Evolutionary conservation across 192 early-diverging fungal species (phyloP).

Genomic region (Linderina pennispora): DNA sequence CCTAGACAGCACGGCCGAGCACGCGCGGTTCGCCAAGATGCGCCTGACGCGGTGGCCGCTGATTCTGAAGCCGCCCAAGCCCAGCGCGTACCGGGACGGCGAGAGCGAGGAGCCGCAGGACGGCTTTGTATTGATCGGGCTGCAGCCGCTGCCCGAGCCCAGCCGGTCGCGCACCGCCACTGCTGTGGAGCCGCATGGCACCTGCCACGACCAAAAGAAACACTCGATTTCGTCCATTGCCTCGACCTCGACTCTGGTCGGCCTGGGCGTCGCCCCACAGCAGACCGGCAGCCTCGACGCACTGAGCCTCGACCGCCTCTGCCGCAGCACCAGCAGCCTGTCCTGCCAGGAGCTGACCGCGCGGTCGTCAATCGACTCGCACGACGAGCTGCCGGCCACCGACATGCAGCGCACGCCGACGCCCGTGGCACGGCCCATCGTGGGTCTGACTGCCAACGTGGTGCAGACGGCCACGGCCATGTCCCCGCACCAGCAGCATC

Average conservation of each 20-base stretch:
- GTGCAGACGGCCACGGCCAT: constrained; percentile 31
- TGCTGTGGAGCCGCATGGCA: background rate
- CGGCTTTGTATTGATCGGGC: constrained; percentile 34
- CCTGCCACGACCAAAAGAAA: constrained; percentile 7
- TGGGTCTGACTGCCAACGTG: constrained; percentile 21
- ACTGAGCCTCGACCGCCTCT: constrained; percentile 23
- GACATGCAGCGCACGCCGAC: constrained; percentile 2
- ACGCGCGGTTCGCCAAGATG: constrained; percentile 40
- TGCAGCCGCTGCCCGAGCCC: constrained; percentile 42
- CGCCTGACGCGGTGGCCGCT: constrained; percentile 44
- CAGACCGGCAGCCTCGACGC: constrained; percentile 8
- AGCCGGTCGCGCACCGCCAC: constrained; percentile 13
- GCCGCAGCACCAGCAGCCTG: constrained; percentile 37
- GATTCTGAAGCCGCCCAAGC: constrained; percentile 13
- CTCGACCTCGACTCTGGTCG: constrained; percentile 25
- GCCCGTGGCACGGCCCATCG: constrained; percentile 15
- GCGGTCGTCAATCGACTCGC: constrained; percentile 25
- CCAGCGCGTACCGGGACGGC: constrained; percentile 2
- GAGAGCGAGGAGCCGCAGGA: constrained; percentile 28
- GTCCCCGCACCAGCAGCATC: constrained; percentile 7
- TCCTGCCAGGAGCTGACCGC: constrained; percentile 34
- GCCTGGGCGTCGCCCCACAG: constrained; percentile 5
- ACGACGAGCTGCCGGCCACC: background rate
- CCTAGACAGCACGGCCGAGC: constrained; percentile 23
- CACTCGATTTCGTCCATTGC: constrained; percentile 40